These are phyloP conservation scores for Candida sp. DNA, from an alignment of 1,139 yeast species.

Conservation along the genomic window DNA sequence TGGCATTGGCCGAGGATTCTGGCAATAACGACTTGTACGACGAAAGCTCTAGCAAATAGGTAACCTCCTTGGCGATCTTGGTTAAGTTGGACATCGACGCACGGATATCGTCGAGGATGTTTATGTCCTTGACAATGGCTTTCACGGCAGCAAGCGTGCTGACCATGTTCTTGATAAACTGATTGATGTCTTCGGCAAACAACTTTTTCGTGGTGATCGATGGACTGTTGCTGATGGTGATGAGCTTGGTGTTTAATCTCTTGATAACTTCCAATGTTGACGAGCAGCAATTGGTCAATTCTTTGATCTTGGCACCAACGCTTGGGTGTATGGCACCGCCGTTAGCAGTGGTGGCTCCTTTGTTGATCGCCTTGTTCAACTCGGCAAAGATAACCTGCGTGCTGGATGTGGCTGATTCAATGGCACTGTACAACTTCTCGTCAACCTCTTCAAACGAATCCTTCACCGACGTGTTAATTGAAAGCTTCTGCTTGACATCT, in stretches of 20 bases:
- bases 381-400: slow-evolving; percentile 85
- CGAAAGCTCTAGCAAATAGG: slow-evolving; percentile 70
- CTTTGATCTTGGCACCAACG: slow-evolving; percentile 72
- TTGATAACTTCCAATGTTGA: slow-evolving; percentile 83
- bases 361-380: slow-evolving; percentile 75
- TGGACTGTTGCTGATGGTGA: slow-evolving; percentile 52
- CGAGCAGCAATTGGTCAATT: slow-evolving; percentile 78
- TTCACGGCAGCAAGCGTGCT: slow-evolving; percentile 85
- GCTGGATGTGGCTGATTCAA: slow-evolving; percentile 72
- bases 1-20: slow-evolving; percentile 16
- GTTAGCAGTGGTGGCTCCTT: slow-evolving; percentile 55
- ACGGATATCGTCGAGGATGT: slow-evolving; percentile 79
- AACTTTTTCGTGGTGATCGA: slow-evolving; percentile 61
- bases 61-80: slow-evolving; percentile 88
- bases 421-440: slow-evolving; percentile 74
- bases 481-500: slow-evolving; percentile 29
- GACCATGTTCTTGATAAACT: slow-evolving; percentile 81
- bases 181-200: slow-evolving; percentile 89
- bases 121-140: slow-evolving; percentile 79
- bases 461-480: slow-evolving; percentile 23
- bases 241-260: slow-evolving; percentile 61
- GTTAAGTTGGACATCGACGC: slow-evolving; percentile 83
- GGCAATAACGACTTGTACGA: slow-evolving; percentile 42
- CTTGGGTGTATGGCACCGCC: slow-evolving; percentile 23
- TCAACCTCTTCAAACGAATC: slow-evolving; percentile 60